A percentile compares a stretch with the other conserved stretches of the same genome.
phyloP scores from a whole-genome alignment of 2,329 filamentous ascomycete species.

The Alternaria postmessia region DNA sequence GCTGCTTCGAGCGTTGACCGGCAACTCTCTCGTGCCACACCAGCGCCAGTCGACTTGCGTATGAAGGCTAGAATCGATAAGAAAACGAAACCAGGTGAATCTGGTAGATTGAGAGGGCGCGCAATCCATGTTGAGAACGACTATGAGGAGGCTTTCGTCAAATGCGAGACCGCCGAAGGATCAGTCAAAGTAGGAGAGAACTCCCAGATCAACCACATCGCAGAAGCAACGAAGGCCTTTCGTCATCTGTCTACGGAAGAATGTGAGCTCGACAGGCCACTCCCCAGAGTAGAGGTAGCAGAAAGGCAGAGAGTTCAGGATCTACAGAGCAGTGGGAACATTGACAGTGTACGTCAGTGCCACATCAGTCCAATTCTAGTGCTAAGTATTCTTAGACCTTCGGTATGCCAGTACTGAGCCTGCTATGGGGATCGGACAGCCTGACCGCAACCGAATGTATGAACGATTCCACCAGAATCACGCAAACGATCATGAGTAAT shows the following conservation, averaged over 20 bases:
- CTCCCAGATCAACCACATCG: neutral
- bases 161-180: neutral
- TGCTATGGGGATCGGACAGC: conserved; percentile 2
- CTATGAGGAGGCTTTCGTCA: neutral
- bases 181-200: neutral
- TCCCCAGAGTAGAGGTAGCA: neutral
- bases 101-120: neutral
- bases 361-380: neutral
- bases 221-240: neutral
- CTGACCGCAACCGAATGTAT: neutral
- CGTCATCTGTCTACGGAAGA: conserved; percentile 10
- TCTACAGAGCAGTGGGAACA: neutral
- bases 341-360: neutral
- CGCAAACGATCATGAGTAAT: conserved; percentile 7
- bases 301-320: neutral
- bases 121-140: neutral
- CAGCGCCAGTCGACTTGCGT: conserved; percentile 11
- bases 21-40: conserved; percentile 4
- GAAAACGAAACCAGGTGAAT: neutral
- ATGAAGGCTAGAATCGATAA: neutral
- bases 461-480: neutral
- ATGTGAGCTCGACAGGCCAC: neutral
- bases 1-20: neutral
- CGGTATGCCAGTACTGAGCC: conserved; percentile 1
- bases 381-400: neutral